Percentiles rank a stretch among this genome's conserved stretches.
Evolutionary conservation across 257 asterid species (phyloP).

Genomic region (Cinchona pubescens): DNA sequence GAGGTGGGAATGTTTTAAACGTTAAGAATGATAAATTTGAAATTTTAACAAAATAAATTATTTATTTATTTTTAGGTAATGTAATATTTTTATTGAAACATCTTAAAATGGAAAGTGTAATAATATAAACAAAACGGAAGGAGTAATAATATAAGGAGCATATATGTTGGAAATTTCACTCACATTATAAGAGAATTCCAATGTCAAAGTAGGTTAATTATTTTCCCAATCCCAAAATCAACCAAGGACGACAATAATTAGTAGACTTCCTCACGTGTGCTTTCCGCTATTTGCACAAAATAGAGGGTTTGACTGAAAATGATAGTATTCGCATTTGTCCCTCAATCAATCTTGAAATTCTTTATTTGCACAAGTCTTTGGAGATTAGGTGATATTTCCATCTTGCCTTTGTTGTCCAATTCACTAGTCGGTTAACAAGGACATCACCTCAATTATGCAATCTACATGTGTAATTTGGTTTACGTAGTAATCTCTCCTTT

Average conservation of each 20-base stretch:
- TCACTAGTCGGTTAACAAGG: too few relatives aligned
- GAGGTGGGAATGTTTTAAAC: too few relatives aligned
- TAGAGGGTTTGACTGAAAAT: not conserved
- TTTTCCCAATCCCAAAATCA: too few relatives aligned
- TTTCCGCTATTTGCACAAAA: not conserved
- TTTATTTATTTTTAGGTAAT: too few relatives aligned
- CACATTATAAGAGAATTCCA: not conserved
- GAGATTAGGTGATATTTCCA: slow-evolving; percentile 11
- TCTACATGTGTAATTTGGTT: not conserved
- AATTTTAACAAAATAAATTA: too few relatives aligned
- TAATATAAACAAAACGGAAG: too few relatives aligned
- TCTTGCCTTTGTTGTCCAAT: not conserved
- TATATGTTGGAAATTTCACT: not conserved
- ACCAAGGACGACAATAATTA: not conserved
- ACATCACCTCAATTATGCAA: not conserved
- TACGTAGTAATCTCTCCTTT: not conserved
- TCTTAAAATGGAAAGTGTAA: too few relatives aligned
- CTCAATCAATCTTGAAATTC: slow-evolving; percentile 1
- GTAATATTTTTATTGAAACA: too few relatives aligned
- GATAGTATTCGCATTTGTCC: not conserved
- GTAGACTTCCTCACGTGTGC: slow-evolving; percentile 21
- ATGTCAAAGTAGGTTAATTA: slow-evolving; percentile 4
- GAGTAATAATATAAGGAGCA: not conserved
- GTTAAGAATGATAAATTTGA: too few relatives aligned
- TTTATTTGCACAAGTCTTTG: not conserved